Conservation (phyloP, 768 basidiomycete genomes). For the Suillus ampliporus region DNA sequence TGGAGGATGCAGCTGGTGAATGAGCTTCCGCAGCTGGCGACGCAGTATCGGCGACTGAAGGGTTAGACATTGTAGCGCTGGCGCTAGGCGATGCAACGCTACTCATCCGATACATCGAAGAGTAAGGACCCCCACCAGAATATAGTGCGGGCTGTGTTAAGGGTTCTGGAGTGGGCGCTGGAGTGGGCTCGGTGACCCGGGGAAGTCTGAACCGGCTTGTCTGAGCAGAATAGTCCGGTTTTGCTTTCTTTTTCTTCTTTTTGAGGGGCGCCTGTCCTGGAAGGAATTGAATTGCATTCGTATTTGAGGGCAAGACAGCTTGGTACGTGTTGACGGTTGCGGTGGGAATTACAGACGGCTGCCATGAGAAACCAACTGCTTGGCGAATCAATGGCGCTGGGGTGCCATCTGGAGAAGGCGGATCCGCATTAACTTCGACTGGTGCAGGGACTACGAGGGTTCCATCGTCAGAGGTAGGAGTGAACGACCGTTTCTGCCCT, state of each 20-base stretch:
- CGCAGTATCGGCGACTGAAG: conserved; percentile 11
- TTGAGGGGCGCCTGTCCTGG: conserved; percentile 54
- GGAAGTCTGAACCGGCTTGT: conserved; percentile 54
- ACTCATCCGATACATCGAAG: conserved; percentile 44
- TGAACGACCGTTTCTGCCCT: conserved; percentile 53
- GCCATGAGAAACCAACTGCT: conserved; percentile 58
- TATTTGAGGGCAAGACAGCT: conserved; percentile 27
- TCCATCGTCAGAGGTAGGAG: conserved; percentile 59
- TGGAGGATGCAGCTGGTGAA: conserved; percentile 2
- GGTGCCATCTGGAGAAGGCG: conserved; percentile 49
- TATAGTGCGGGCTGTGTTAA: conserved; percentile 33
- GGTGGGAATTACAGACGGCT: conserved; percentile 29
- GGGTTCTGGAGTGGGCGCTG: conserved; percentile 35
- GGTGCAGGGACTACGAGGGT: conserved; percentile 44
- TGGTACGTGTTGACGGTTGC: conserved; percentile 38
- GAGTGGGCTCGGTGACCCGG: conserved; percentile 7
- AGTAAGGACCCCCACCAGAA: conserved; percentile 45
- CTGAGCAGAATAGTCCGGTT: conserved; percentile 49
- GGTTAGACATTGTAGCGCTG: conserved; percentile 9
- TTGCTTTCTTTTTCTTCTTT: conserved; percentile 31
- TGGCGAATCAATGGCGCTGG: conserved; percentile 61
- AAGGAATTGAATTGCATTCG: conserved; percentile 45
- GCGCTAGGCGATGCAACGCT: conserved; percentile 10
- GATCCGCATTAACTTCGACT: conserved; percentile 45
- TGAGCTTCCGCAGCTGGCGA: conserved; percentile 4